Percentiles rank a stretch among this genome's conserved stretches.
Evolutionary conservation across 2,329 filamentous ascomycete genomes (phyloP).

Genomic region (Aspergillus oerlinghausenensis): DNA sequence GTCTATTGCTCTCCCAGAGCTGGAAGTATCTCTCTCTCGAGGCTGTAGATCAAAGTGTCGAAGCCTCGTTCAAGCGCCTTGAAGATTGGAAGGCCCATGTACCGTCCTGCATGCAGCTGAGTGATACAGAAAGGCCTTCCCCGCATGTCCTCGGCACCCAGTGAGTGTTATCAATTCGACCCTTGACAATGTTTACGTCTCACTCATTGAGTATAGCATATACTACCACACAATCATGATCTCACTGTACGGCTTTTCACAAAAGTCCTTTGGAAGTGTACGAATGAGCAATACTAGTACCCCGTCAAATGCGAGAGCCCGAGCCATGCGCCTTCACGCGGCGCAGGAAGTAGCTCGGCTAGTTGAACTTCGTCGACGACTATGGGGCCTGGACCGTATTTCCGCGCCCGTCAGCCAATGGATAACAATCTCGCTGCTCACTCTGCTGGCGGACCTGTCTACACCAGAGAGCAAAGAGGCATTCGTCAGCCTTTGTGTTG

Average conservation of each 20-base stretch:
- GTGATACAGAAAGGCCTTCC: not conserved
- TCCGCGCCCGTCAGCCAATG: constrained; percentile 21
- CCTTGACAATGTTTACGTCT: constrained; percentile 1
- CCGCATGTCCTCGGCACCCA: not conserved
- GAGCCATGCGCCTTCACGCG: constrained; percentile 11
- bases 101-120: not conserved
- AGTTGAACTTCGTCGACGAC: constrained; percentile 14
- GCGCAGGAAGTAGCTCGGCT: constrained; percentile 17
- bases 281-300: not conserved
- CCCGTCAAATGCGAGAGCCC: constrained; percentile 3
- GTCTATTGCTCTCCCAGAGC: not conserved
- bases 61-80: not conserved
- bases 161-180: not conserved
- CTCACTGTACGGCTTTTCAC: constrained; percentile 18
- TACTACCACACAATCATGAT: constrained; percentile 27
- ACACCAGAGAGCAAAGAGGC: constrained; percentile 7
- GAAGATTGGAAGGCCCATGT: not conserved
- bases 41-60: not conserved
- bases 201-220: constrained; percentile 21
- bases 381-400: constrained; percentile 23
- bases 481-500: constrained; percentile 15
- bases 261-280: not conserved
- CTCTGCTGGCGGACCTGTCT: constrained; percentile 15
- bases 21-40: not conserved
- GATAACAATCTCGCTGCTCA: constrained; percentile 19